Evolutionary conservation across 257 asterid genomes (phyloP).

Genomic region (Linderniella brevidens): DNA sequence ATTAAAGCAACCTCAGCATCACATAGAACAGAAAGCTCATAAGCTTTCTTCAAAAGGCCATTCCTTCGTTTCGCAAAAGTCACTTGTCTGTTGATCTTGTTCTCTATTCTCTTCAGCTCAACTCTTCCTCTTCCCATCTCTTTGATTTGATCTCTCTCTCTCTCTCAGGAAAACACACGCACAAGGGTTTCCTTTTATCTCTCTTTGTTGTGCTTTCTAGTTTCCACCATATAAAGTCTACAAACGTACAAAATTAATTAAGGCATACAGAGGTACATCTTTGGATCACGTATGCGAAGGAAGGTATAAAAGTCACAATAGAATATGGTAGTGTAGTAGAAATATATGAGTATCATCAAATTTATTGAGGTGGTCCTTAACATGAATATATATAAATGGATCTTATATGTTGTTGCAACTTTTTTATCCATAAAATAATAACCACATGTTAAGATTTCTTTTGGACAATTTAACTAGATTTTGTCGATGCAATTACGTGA

Average conservation of each 20-base stretch:
- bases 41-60: conserved; percentile 92
- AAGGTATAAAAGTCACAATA: conserved; percentile 14
- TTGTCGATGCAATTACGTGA: too few relatives aligned
- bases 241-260: background rate
- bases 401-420: too few relatives aligned
- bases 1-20: conserved; percentile 93
- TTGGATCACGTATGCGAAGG: conserved; percentile 11
- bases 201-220: conserved; percentile 9
- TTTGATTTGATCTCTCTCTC: conserved; percentile 8
- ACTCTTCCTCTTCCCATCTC: conserved; percentile 80
- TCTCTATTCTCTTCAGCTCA: conserved; percentile 88
- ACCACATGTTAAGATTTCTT: too few relatives aligned
- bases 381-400: too few relatives aligned
- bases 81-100: conserved; percentile 94
- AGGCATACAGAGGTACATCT: conserved; percentile 6
- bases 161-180: conserved; percentile 10
- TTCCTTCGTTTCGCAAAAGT: conserved; percentile 89
- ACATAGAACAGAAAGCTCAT: conserved; percentile 88
- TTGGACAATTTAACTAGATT: too few relatives aligned
- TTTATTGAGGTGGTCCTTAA: too few relatives aligned
- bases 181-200: conserved; percentile 6
- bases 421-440: too few relatives aligned
- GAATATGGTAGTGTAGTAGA: background rate
- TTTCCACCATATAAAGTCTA: conserved; percentile 11
- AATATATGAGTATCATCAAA: background rate